phyloP scores from a whole-genome alignment of 805 yeast genomes.

The Ogataea ramenticola region DNA sequence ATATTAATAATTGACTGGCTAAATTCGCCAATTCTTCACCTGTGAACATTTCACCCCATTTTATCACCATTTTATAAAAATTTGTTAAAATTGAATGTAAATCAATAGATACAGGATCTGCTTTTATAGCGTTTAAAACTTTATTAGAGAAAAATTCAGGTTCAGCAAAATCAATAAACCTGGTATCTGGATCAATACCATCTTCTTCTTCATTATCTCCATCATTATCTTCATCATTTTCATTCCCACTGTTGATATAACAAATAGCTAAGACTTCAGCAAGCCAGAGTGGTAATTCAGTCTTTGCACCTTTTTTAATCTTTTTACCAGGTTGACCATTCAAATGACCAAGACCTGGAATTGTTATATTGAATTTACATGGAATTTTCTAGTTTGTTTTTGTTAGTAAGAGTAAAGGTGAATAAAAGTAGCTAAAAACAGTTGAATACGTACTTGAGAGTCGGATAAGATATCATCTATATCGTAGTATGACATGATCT shows the following conservation, averaged over 20 bases:
- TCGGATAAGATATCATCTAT: slow-evolving; percentile 71
- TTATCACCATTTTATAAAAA: slow-evolving; percentile 61
- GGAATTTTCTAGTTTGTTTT: slow-evolving; percentile 78
- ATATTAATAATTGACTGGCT: slow-evolving; percentile 42
- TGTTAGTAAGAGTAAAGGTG: too few species aligned
- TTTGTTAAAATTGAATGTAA: slow-evolving; percentile 57
- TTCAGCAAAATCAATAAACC: slow-evolving; percentile 58
- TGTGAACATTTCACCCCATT: slow-evolving; percentile 70
- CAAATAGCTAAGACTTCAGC: slow-evolving; percentile 67
- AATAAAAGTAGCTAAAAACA: too few species aligned
- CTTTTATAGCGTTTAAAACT: slow-evolving; percentile 75
- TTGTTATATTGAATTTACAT: slow-evolving; percentile 65
- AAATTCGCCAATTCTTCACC: slow-evolving; percentile 55
- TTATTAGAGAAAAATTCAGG: slow-evolving; percentile 64
- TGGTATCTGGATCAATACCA: too few species aligned
- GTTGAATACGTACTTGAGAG: slow-evolving; percentile 40
- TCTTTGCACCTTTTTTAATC: slow-evolving; percentile 49
- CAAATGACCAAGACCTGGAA: slow-evolving; percentile 84
- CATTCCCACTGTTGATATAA: slow-evolving; percentile 24
- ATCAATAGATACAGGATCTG: slow-evolving; percentile 62
- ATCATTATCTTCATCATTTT: slow-evolving; percentile 20
- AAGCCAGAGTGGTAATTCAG: slow-evolving; percentile 85
- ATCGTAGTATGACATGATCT: slow-evolving; percentile 61
- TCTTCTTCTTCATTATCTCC: slow-evolving; percentile 14
- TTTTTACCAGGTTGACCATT: slow-evolving; percentile 69